Evolutionary conservation across 164 flowering plant genomes (phyloP), one percentile per base, ranked within the genome.

Genomic region (Stephania cephalantha): DNA sequence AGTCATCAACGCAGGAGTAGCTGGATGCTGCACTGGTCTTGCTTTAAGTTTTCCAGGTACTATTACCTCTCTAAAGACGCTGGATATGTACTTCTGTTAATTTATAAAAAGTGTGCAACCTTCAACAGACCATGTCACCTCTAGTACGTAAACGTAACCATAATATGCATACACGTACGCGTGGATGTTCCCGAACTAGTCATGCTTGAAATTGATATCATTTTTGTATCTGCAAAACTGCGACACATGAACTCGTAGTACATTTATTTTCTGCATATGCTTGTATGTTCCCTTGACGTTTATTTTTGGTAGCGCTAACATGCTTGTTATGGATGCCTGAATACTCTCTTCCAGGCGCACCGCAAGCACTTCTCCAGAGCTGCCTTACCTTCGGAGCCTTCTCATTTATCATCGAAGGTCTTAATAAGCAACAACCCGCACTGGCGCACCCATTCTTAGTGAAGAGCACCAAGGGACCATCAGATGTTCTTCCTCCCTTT

Each of bases 21-120:
- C 99, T 76, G 99, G 99, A 76, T 96, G 99, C 78, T 92, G 97
- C 83, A 96, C 98, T 48, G 99, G 99, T 67, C 87, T 96, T 78
- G 98, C 97, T 74, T 75, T 96, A 42, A 92, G 97, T 83, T 90
- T 89, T 82, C 99, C 99, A 77, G 99, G 99, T 90, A 83, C 30
- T 10, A 4, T 42, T 11, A 30, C 7, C 9, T 75, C 45, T 61
- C 61, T 35, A 22, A 63, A 45, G 12, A 18, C n/a, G 18, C 13
- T 66, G 18, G 42, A 30, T 58, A 17, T 58, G 63, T 5, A 55
- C 18, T 65, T 29, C 68, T 25, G 42, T 31, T 22, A 9, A 4
- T 30, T 63, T 63, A 1, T 63, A 2, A 18, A 18, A 63, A n/a
- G 25, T 63, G 25, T 63, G 7, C 18, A 63, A 50, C 55, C 13